These are phyloP conservation scores for Claviceps lovelessii DNA, from an alignment of 2,329 filamentous ascomycete genomes.

Conservation along the genomic window DNA sequence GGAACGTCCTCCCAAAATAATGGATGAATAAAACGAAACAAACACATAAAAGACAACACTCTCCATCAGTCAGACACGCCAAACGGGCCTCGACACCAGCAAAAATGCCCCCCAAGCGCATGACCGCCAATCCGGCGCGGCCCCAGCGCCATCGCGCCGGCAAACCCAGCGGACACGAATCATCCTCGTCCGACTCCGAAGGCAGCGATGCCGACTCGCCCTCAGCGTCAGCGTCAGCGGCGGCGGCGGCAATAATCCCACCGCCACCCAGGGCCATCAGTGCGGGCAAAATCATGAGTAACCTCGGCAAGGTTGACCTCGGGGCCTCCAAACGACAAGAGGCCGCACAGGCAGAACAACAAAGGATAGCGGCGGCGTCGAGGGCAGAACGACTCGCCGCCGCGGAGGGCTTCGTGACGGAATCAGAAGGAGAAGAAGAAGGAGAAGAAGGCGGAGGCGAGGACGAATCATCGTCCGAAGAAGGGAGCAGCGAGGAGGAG, in stretches of 20 bases:
- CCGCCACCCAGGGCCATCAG: constrained; percentile 43
- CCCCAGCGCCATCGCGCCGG: constrained; percentile 75
- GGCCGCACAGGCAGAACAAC: constrained; percentile 32
- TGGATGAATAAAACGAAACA: too few species aligned
- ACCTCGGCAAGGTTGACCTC: constrained; percentile 37
- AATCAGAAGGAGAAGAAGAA: constrained; percentile 30
- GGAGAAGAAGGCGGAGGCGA: constrained; percentile 16
- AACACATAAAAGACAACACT: background rate
- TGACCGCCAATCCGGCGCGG: constrained; percentile 80
- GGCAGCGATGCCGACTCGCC: constrained; percentile 25
- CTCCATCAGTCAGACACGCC: background rate
- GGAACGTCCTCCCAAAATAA: background rate
- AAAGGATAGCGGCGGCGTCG: constrained; percentile 33
- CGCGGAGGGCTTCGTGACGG: constrained; percentile 50
- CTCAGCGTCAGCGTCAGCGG: constrained; percentile 8
- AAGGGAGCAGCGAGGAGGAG: constrained; percentile 31
- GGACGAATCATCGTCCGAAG: constrained; percentile 13
- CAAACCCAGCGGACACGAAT: constrained; percentile 49
- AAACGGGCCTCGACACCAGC: background rate
- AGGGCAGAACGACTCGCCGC: constrained; percentile 36
- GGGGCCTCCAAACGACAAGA: constrained; percentile 28
- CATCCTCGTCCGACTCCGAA: constrained; percentile 40
- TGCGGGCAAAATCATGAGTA: constrained; percentile 42
- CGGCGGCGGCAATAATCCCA: constrained; percentile 22
- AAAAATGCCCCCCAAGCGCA: constrained; percentile 58